Base-by-base conservation (phyloP, 2,329 filamentous ascomycete species). In the Fusarium subglutinans region DNA sequence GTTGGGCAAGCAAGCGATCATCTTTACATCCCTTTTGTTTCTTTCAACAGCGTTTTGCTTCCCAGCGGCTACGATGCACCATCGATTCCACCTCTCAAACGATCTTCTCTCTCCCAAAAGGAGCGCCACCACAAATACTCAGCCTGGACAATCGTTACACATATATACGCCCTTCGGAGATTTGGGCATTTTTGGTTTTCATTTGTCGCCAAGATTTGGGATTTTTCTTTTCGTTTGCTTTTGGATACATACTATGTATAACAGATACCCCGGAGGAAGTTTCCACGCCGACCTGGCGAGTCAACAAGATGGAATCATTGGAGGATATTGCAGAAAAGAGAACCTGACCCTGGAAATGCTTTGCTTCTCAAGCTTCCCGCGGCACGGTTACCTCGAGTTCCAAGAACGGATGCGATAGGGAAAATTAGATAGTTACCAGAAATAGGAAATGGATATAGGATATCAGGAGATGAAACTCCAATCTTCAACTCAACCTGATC, bases 231-330 rank as follows among this genome's bases (percentile, higher is more conserved):
- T 65, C 48, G 44, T 50, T 69, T 67, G 53, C 13, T 67, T 77
- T 73, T 68, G 70, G 67, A 77, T 72, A 68, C 57, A 74, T 70
- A 70, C 37, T 63, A 73, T 78, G 76, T 78, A 78, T 63, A 78
- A 77, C 75, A 78, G 75, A 78, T 78, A 78, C 77, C 77, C 77
- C 73, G 53, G 65, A 72, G 64, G 73, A 68, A 77, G 72, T 76
- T 73, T 75, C 47, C 53, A 60, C 59, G 67, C 59, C 67, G 40
- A 54, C 54, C 59, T 66, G 72, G 76, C 70, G 72, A 72, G 67
- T 59, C 48, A 56, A 59, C 63, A 62, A 75, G 66, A 70, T 59
- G 66, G 53, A 75, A 66, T 57, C 67, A 74, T 65, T 69, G 59
- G 68, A 53, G 56, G 66, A 67, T 45, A 54, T 47, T 61, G 53